Percentiles rank a stretch among this genome's conserved stretches.
Evolutionary conservation across 805 yeast genomes (phyloP).

Genomic region (Citeromyces nyonsensis): DNA sequence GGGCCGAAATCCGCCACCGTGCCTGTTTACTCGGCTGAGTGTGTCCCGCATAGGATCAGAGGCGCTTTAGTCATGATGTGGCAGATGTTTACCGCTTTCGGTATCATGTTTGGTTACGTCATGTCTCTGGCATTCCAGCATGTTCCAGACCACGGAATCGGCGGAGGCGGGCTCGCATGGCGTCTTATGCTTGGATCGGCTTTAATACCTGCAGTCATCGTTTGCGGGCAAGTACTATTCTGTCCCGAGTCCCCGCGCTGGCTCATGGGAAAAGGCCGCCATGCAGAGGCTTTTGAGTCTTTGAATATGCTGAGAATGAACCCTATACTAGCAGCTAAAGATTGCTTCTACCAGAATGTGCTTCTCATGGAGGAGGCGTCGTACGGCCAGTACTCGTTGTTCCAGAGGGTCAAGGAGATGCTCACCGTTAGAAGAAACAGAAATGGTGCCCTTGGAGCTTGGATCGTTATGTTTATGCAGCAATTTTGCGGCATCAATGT

Average conservation of each 20-base stretch:
- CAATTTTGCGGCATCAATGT: constrained; percentile 87
- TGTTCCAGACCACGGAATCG: constrained; percentile 28
- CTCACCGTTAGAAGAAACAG: constrained; percentile 67
- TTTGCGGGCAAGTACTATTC: constrained; percentile 43
- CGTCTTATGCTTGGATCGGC: constrained; percentile 60
- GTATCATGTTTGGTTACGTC: constrained; percentile 60
- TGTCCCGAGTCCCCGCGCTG: constrained; percentile 70
- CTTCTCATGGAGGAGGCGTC: constrained; percentile 48
- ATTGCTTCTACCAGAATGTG: constrained; percentile 52
- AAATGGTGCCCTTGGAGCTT: constrained; percentile 68
- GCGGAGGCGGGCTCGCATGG: constrained; percentile 41
- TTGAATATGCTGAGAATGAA: constrained; percentile 30
- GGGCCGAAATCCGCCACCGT: constrained; percentile 71
- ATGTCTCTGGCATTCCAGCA: constrained; percentile 47
- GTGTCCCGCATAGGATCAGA: constrained; percentile 44
- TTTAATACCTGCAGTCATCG: constrained; percentile 47
- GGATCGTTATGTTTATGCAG: constrained; percentile 80
- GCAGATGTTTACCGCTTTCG: constrained; percentile 65
- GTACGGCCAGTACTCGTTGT: constrained; percentile 23
- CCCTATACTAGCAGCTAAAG: constrained; percentile 52
- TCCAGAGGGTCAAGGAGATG: constrained; percentile 35
- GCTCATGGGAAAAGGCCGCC: constrained; percentile 60
- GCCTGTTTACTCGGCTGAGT: constrained; percentile 56
- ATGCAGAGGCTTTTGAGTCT: constrained; percentile 38
- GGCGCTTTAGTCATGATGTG: constrained; percentile 62